Evolutionary conservation across 1,139 yeast species (phyloP).

Genomic region (Wickerhamomyces sp.): DNA sequence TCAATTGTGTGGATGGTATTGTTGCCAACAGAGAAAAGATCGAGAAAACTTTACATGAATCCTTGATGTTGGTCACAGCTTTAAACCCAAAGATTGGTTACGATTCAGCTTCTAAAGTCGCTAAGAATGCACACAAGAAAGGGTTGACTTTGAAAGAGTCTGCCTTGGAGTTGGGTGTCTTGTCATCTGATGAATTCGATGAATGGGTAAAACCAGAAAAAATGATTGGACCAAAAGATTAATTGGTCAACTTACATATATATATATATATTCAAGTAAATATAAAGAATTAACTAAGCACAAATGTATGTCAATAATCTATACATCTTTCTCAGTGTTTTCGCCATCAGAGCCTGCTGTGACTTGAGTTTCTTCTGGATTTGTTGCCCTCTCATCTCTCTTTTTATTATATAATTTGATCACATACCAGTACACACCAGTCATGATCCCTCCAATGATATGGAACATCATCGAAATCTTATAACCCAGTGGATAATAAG

Average conservation of each 20-base stretch:
- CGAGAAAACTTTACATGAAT: conserved; percentile 82
- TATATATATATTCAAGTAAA: neutral
- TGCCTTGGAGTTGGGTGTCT: conserved; percentile 84
- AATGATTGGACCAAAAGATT: conserved; percentile 86
- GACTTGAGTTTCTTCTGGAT: too few species aligned
- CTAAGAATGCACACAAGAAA: conserved; percentile 97
- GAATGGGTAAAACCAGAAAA: conserved; percentile 97
- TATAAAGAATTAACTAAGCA: too few species aligned
- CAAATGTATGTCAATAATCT: too few species aligned
- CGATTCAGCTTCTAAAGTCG: conserved; percentile 94
- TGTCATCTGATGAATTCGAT: conserved; percentile 81
- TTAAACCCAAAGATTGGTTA: conserved; percentile 98
- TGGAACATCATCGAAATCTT: too few species aligned
- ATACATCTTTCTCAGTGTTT: too few species aligned
- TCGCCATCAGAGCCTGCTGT: too few species aligned
- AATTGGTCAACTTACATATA: too few species aligned
- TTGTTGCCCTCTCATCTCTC: too few species aligned
- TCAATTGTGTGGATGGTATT: conserved; percentile 93
- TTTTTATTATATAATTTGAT: too few species aligned
- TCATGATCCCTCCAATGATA: too few species aligned
- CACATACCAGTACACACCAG: too few species aligned
- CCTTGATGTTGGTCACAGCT: conserved; percentile 97
- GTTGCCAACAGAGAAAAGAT: conserved; percentile 85
- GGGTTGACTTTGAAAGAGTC: conserved; percentile 93
- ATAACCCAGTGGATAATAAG: conserved; percentile 10